Evolutionary conservation across 1,139 yeast genomes (phyloP).

Genomic region (Sugiyamaella xylanicola): DNA sequence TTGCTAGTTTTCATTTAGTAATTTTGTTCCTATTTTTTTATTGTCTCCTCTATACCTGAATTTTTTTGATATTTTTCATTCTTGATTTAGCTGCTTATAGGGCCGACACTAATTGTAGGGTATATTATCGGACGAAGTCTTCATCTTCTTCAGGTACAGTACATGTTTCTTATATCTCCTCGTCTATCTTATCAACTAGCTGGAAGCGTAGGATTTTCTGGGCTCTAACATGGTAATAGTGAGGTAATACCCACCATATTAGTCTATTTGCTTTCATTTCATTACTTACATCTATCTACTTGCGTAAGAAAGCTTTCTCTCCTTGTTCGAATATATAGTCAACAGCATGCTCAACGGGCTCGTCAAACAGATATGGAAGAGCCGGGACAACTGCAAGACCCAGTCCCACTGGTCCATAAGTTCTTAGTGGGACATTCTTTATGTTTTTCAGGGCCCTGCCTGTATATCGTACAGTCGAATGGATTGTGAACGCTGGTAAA

Average conservation of each 20-base stretch:
- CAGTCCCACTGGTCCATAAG: slow-evolving; percentile 75
- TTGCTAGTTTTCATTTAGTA: not conserved
- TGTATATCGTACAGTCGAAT: slow-evolving; percentile 72
- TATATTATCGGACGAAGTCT: too few species aligned
- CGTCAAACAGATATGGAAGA: slow-evolving; percentile 77
- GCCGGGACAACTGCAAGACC: slow-evolving; percentile 80
- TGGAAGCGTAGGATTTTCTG: too few species aligned
- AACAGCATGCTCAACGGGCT: slow-evolving; percentile 73
- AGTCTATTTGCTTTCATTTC: too few species aligned
- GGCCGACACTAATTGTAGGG: too few species aligned
- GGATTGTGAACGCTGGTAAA: slow-evolving; percentile 83
- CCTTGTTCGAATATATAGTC: slow-evolving; percentile 67
- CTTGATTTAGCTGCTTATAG: too few species aligned
- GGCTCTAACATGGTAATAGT: too few species aligned
- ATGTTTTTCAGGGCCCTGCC: slow-evolving; percentile 54
- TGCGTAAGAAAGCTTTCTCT: slow-evolving; percentile 39
- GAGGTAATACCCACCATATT: too few species aligned
- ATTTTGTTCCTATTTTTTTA: slow-evolving; percentile 5
- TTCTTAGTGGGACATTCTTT: slow-evolving; percentile 53
- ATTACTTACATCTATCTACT: not conserved
- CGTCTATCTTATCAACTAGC: too few species aligned
- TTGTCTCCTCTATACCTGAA: not conserved
- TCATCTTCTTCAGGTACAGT: too few species aligned
- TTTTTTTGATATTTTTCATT: too few species aligned
- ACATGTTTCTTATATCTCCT: too few species aligned